These are phyloP conservation scores for Mucor saturninus DNA, from an alignment of 371 early-diverging fungal species.

Conservation along the genomic window DNA sequence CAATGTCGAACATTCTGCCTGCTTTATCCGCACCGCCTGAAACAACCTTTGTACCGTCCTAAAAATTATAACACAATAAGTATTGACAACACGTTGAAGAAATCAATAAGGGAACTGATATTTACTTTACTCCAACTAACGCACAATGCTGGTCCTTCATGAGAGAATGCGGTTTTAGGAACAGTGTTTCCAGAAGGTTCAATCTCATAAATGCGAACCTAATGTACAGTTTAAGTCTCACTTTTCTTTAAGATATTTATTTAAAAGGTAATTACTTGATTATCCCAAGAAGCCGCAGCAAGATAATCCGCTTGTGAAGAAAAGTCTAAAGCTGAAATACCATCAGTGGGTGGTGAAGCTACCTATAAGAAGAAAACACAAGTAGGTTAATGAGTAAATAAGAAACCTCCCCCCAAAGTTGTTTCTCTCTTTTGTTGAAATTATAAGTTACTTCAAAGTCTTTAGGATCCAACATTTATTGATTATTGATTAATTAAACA, in stretches of 20 bases:
- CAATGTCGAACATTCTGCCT: conserved; percentile 78
- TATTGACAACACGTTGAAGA: background rate
- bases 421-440: background rate
- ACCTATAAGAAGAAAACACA: conserved; percentile 47
- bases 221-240: background rate
- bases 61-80: conserved; percentile 5
- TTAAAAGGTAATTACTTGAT: conserved; percentile 59
- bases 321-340: conserved; percentile 81
- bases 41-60: conserved; percentile 88
- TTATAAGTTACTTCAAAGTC: conserved; percentile 27
- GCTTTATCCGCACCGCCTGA: conserved; percentile 91
- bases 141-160: conserved; percentile 86
- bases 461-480: conserved; percentile 32
- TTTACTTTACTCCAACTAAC: conserved; percentile 88
- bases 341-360: conserved; percentile 78
- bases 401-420: background rate
- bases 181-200: conserved; percentile 71
- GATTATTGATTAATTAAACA: background rate
- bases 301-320: conserved; percentile 82
- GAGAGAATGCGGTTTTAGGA: conserved; percentile 80
- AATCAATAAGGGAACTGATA: background rate
- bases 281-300: conserved; percentile 93
- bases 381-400: background rate
- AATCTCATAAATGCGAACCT: conserved; percentile 94
- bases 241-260: no score